Evolutionary conservation across 2,329 filamentous ascomycete genomes (phyloP).

Genomic region (Cladophialophora carrionii): DNA sequence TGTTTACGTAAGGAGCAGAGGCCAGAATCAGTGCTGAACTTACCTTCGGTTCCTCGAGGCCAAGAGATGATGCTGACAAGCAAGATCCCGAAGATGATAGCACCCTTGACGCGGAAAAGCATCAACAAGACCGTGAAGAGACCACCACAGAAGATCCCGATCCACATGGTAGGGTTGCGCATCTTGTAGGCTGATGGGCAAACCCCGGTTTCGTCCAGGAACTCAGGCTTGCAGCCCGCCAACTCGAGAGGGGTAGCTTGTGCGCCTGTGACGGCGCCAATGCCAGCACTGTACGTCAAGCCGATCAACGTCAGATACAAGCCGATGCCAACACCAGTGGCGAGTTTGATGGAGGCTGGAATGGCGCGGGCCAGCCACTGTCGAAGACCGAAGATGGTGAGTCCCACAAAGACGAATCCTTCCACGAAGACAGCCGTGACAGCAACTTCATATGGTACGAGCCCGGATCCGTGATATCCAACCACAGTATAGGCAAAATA

Average conservation of each 20-base stretch:
- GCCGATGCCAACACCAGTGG: slow-evolving; percentile 82
- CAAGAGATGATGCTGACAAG: slow-evolving; percentile 87
- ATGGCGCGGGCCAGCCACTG: slow-evolving; percentile 87
- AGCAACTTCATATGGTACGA: slow-evolving; percentile 73
- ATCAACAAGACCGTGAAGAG: slow-evolving; percentile 78
- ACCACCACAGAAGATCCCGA: slow-evolving; percentile 84
- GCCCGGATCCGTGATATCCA: slow-evolving; percentile 72
- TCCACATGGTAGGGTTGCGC: slow-evolving; percentile 81
- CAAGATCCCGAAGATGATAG: slow-evolving; percentile 79
- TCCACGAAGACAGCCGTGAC: slow-evolving; percentile 87
- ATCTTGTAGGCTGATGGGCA: slow-evolving; percentile 72
- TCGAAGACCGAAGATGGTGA: slow-evolving; percentile 78
- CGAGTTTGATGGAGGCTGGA: slow-evolving; percentile 81
- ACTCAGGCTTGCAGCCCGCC: slow-evolving; percentile 69
- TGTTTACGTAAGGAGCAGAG: not conserved
- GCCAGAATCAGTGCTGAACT: not conserved
- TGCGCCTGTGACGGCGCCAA: slow-evolving; percentile 75
- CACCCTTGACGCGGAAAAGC: slow-evolving; percentile 85
- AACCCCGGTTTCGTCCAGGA: slow-evolving; percentile 50
- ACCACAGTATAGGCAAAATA: slow-evolving; percentile 85
- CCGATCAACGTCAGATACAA: slow-evolving; percentile 72
- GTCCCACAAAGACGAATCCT: slow-evolving; percentile 79
- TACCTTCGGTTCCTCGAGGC: slow-evolving; percentile 67
- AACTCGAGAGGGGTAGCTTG: slow-evolving; percentile 70
- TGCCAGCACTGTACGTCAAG: slow-evolving; percentile 76